A percentile compares a stretch with the other conserved stretches of the same genome.
These are phyloP conservation scores for Hyphopichia wangnamkhiaoensis DNA, from an alignment of 1,139 yeast genomes.

Conservation along the genomic window DNA sequence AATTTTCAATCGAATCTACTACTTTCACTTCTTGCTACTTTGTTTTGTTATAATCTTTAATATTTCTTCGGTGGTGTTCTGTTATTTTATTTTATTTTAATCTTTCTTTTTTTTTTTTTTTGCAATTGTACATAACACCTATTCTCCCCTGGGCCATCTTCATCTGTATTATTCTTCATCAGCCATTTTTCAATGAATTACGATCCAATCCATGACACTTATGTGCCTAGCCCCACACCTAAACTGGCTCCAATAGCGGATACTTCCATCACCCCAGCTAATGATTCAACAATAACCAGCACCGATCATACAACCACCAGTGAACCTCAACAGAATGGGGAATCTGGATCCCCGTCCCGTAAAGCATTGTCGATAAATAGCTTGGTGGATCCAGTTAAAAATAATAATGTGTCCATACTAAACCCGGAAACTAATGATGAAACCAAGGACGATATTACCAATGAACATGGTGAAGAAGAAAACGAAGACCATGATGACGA, in stretches of 20 bases:
- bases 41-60: too few species aligned
- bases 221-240: constrained; percentile 10
- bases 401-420: constrained; percentile 6
- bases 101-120: not conserved
- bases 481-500: constrained; percentile 15
- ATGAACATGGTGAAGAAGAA: constrained; percentile 11
- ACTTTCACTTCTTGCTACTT: too few species aligned
- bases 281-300: not conserved
- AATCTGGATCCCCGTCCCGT: constrained; percentile 8
- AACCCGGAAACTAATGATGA: constrained; percentile 2
- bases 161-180: not conserved
- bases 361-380: constrained; percentile 16
- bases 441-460: constrained; percentile 9
- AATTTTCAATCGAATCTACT: too few species aligned
- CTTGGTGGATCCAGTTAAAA: constrained; percentile 13
- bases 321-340: not conserved
- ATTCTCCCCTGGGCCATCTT: not conserved
- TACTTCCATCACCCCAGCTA: not conserved
- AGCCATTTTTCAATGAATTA: constrained; percentile 23
- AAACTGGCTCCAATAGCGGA: constrained; percentile 2
- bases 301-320: not conserved
- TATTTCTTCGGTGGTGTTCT: too few species aligned
- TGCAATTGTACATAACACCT: not conserved
- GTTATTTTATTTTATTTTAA: not conserved
- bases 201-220: constrained; percentile 35